phyloP scores from a whole-genome alignment of 2,329 filamentous ascomycete species.

The Didymellaceae sp. region DNA sequence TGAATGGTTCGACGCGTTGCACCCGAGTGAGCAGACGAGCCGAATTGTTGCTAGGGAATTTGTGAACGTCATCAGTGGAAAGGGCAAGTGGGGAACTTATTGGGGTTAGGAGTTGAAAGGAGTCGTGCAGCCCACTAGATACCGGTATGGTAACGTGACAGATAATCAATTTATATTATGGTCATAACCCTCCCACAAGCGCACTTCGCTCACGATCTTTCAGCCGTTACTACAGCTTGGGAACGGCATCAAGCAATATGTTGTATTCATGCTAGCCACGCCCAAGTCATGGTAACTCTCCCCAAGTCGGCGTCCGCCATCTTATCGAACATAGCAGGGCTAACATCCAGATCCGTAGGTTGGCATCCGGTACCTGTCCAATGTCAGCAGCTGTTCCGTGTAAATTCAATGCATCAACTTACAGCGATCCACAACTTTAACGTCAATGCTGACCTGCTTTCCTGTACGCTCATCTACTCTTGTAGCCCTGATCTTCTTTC shows the following conservation, averaged over 20 bases:
- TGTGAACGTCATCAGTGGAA: constrained; percentile 60
- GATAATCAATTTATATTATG: too few relatives aligned
- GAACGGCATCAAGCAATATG: too few relatives aligned
- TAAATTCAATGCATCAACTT: constrained; percentile 15
- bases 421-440: constrained; percentile 74
- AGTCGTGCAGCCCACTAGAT: too few relatives aligned
- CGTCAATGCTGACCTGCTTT: constrained; percentile 60
- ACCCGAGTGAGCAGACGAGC: constrained; percentile 71
- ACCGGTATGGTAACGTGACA: too few relatives aligned
- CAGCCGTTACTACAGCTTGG: too few relatives aligned
- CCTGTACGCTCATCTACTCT: constrained; percentile 55
- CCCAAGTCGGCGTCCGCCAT: constrained; percentile 56
- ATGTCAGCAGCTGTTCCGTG: constrained; percentile 19
- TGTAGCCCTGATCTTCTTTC: constrained; percentile 67
- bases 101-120: constrained; percentile 34
- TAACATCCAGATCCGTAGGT: constrained; percentile 59
- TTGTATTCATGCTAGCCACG: too few relatives aligned
- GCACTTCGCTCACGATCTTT: too few relatives aligned
- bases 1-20: constrained; percentile 76
- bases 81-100: constrained; percentile 55
- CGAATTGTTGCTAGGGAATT: constrained; percentile 64
- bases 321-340: constrained; percentile 55
- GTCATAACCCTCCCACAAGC: too few relatives aligned
- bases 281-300: constrained; percentile 58
- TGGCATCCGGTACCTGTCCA: constrained; percentile 54